Base-by-base conservation (phyloP, 768 basidiomycete genomes). In the Amanita rimosa region DNA sequence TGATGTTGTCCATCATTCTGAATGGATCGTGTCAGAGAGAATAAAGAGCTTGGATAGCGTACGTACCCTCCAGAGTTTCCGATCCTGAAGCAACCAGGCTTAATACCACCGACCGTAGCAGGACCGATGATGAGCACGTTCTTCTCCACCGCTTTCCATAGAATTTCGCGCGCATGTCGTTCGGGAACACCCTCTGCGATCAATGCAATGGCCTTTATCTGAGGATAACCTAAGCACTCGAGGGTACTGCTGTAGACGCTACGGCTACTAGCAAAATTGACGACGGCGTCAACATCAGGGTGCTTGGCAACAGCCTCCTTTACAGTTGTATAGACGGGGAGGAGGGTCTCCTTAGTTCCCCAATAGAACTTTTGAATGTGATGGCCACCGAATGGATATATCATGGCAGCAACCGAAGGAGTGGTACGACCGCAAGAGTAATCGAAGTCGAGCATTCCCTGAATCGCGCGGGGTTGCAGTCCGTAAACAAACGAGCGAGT, bases 311-410 rank as follows among this genome's bases (percentile, higher is more conserved):
- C 81, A 11, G 95, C 95, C 61, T 97, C 95, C 47, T 79, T 79
- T 56, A 96, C 75, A 48, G 80, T 80, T 16, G 94, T 95, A 74
- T 96, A 99, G 37, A 99, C 95, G 44, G 96, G 96, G 34, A 99
- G 81, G 42, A 99, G 84, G 3, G 95, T 95, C 75, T 98, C 96
- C 73, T 90, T 92, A 35, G 96, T 98, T 49, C 96, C 96, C 96
- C 96, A 98, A 78, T 99, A 98, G 80, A 99, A 97, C 74, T 99
- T 99, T 72, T 99, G 96, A 67, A 97, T 96, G 72, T 98, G 96
- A 71, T 98, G 95, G 16, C 95, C 95, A 62, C 95, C 96, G 68
- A 99, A 99, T 63, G 95, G 96, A 67, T 99, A 99, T 64, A 99
- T 96, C 95, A 98, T 99, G 34, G 96, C 96, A 24, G 96, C 94